phyloP scores from a whole-genome alignment of 257 asterid species.

The Nicotiana attenuata region DNA sequence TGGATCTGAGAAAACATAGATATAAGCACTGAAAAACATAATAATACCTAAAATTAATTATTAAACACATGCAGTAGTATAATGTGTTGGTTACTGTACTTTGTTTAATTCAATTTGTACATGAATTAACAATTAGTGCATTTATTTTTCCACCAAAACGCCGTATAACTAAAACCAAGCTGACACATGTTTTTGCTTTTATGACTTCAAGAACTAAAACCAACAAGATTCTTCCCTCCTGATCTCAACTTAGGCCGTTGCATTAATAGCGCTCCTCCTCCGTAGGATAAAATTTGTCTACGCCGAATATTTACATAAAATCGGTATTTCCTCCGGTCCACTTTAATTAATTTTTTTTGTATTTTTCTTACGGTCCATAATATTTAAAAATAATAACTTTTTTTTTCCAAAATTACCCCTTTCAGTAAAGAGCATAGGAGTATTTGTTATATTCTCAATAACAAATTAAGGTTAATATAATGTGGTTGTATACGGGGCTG shows the following conservation, averaged over 20 bases:
- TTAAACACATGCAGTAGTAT: not conserved
- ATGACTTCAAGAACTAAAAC: slow-evolving; percentile 34
- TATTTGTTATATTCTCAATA: no score
- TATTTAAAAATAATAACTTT: no score
- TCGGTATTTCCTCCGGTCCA: no score
- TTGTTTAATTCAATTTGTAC: not conserved
- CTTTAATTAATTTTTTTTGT: no score
- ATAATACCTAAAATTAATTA: not conserved
- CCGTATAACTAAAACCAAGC: slow-evolving; percentile 59
- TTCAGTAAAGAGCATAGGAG: no score
- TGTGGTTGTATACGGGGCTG: no score
- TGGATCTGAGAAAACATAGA: slow-evolving; percentile 24
- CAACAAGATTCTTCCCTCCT: slow-evolving; percentile 54
- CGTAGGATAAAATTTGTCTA: not conserved
- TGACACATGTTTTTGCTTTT: slow-evolving; percentile 48
- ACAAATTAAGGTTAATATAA: no score
- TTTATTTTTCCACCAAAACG: slow-evolving; percentile 14
- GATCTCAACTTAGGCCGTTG: slow-evolving; percentile 27
- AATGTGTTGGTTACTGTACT: slow-evolving; percentile 1
- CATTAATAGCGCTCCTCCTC: slow-evolving; percentile 10
- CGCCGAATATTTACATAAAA: no score
- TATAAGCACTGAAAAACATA: not conserved
- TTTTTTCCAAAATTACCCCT: no score
- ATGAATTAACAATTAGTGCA: not conserved
- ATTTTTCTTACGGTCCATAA: no score